Evolutionary conservation across 2,329 filamentous ascomycete genomes (phyloP), one percentile per base, ranked within the genome.

Genomic region (Venturia oleaginea): DNA sequence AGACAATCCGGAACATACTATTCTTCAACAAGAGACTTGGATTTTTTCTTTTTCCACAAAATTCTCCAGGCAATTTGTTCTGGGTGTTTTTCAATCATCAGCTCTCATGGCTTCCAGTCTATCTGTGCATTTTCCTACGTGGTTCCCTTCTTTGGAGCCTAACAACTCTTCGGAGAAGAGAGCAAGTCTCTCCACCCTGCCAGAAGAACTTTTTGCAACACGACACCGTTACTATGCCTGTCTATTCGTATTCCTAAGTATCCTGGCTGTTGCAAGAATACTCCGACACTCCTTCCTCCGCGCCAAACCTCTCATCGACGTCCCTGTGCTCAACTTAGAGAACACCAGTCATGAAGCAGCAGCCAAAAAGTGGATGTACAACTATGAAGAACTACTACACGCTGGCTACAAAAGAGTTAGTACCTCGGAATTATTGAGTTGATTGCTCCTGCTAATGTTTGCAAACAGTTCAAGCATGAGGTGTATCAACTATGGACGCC

Each of bases 401-500:
- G 30, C 30, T 5, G 27, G 51, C 6, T 57, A 57, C 17, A 57
- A 57, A 57, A 57, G 19, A 15, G 51, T 57, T 11, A 15, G 17
- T 22, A 15, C 30, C 27, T 34, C 2, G 3, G 8, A 3, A 19
- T 8, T 7, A 32, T 34, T n/a, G 17, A 1, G 1, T 7, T 10
- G 5, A 19, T 34, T 27, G 4, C 24, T n/a, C 11, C 13, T 32
- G 3, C 30, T 57, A 34, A 32, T 5, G 6, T 34, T n/a, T 10
- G 15, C 34, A n/a, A 15, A 51, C 15, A 57, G 51, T 57, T 57
- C 15, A 57, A 57, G 27, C 51, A 57, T 34, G 27, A 32, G 15
- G 19, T 57, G 6, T 57, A 57, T 57, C 51, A 57, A 34, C 27
- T 57, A 6, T 57, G 51, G 51, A 57, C 51, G 15, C 51, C 51